Conservation (phyloP, 176 grass and related monocot species). For the Avena insularis region DNA sequence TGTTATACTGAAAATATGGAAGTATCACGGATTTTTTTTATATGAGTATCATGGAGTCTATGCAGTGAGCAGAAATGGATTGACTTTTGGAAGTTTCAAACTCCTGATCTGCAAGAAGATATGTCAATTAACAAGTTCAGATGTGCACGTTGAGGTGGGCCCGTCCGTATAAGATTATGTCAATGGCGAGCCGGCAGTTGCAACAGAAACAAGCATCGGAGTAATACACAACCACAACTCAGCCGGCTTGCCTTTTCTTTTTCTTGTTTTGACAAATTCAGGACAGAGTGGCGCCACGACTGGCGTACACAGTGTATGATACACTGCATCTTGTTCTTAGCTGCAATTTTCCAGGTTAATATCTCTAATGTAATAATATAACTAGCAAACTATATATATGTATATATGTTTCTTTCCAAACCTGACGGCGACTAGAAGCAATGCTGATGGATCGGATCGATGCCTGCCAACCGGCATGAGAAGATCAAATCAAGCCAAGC, state of each 20-base stretch:
- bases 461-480: not conserved
- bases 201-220: not conserved
- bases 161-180: not conserved
- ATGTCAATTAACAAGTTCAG: not conserved
- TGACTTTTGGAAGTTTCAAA: not conserved
- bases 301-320: not conserved
- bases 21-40: too few species aligned
- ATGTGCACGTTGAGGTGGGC: slow-evolving; percentile 14
- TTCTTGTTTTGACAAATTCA: not conserved
- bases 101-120: not conserved
- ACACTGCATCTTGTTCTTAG: not conserved
- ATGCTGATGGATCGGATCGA: not conserved
- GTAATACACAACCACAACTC: not conserved
- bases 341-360: not conserved
- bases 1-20: too few species aligned
- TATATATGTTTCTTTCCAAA: too few species aligned
- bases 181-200: not conserved
- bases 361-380: too few species aligned
- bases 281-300: not conserved
- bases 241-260: not conserved
- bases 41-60: not conserved
- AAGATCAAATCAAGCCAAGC: not conserved
- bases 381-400: too few species aligned
- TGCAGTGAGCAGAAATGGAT: not conserved
- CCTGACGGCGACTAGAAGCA: slow-evolving; percentile 6